phyloP scores from a whole-genome alignment of 148 eudicot genomes.

The Linanthus parryae region DNA sequence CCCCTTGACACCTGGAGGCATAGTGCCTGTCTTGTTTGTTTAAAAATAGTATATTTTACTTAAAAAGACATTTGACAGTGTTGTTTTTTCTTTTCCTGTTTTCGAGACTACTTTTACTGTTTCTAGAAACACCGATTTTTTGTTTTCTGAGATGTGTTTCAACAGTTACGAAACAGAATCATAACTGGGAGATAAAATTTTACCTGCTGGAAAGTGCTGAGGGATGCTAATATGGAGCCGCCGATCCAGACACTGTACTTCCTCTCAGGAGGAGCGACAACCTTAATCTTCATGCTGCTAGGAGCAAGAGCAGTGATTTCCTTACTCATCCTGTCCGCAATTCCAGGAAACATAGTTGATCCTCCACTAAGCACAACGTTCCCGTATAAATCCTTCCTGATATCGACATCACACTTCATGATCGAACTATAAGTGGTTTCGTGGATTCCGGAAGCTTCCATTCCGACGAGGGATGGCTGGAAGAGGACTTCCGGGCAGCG shows the following conservation, averaged over 20 bases:
- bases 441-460: constrained; percentile 19
- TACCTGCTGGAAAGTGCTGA: constrained; percentile 27
- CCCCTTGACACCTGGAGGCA: too few species aligned
- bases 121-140: too few species aligned
- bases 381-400: constrained; percentile 20
- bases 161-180: too few species aligned
- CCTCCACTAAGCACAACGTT: constrained; percentile 25
- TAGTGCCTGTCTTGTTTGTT: too few species aligned
- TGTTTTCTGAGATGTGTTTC: too few species aligned
- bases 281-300: constrained; percentile 25
- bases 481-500: constrained; percentile 21
- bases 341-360: constrained; percentile 22
- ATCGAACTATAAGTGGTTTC: constrained; percentile 20
- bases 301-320: constrained; percentile 26
- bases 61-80: too few species aligned
- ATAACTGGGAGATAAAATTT: neutral
- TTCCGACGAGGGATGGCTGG: constrained; percentile 18
- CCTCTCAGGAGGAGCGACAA: constrained; percentile 23
- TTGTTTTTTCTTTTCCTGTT: too few species aligned
- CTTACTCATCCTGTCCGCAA: constrained; percentile 23
- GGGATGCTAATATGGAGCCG: constrained; percentile 21
- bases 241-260: constrained; percentile 25
- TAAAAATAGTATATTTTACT: too few species aligned
- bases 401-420: constrained; percentile 23
- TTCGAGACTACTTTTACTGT: too few species aligned